Evolutionary conservation across 805 yeast genomes (phyloP), one percentile per base, ranked within the genome.

Genomic region (Metschnikowia hibisci): DNA sequence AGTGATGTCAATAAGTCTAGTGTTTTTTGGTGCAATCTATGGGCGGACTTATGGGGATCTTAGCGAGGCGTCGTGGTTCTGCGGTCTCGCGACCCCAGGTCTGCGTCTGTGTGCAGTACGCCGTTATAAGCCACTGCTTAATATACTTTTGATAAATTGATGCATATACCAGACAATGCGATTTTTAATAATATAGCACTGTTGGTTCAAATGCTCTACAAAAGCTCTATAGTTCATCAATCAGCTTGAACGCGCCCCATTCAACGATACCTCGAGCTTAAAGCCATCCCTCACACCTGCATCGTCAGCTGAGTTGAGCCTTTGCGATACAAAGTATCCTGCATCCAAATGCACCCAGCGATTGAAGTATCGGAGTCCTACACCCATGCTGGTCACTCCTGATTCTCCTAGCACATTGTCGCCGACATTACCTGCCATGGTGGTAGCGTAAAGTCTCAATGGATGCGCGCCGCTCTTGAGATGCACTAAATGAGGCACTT

Each of bases 361-460:
- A 45, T 64, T 66, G 44, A 66, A 55, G 54, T 69, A 70, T 25
- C 61, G 60, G 33, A 70, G 43, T 0, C 75, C 75, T 34, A 63
- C 47, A 1, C 74, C 75, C 15, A 57, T 48, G 41, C 62, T 58
- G 20, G 60, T 37, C 7, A 58, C 66, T 6, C 58, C 50, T 5
- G 50, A 46, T 29, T 57, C 63, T 22, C 48, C 42, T 14, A 61
- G 35, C 31, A 67, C 42, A 43, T 64, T 58, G 42, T 60, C 49
- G 30, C 60, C 54, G 53, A 77, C 72, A 42, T 78, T 77, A 1
- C 96, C 97, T 32, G 82, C 81, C 55, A 80, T 77, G 22, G 80
- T 58, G 43, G 85, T 83, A 26, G 73, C 63, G 56, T 86, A 93
- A 26, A 86, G 58, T 40, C 74, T 53, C 47, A 70, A 58, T 1